phyloP scores from a whole-genome alignment of 2,329 filamentous ascomycete genomes.

The Paramyrothecium sp. region DNA sequence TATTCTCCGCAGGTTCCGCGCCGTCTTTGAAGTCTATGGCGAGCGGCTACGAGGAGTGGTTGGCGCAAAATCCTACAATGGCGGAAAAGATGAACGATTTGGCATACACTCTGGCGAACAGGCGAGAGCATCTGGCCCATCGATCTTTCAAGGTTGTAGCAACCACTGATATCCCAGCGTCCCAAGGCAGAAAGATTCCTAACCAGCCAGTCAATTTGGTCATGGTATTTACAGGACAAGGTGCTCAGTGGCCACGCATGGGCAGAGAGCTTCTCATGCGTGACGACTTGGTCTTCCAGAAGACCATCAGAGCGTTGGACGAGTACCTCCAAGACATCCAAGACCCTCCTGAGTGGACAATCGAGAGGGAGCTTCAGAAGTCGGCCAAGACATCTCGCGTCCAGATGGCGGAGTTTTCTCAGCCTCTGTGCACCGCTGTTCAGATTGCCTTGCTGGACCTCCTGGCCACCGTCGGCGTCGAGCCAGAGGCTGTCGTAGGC shows the following conservation, averaged over 20 bases:
- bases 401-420: conserved; percentile 18
- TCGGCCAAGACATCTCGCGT: not conserved
- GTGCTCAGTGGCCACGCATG: conserved; percentile 27
- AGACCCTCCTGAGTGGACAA: conserved; percentile 2
- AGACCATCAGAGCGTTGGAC: conserved; percentile 15
- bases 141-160: not conserved
- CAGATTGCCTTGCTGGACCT: not conserved
- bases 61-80: no score
- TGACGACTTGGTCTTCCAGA: conserved; percentile 24
- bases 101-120: no score
- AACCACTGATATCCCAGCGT: conserved; percentile 7
- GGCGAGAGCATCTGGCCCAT: no score
- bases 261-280: conserved; percentile 22
- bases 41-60: no score
- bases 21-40: no score
- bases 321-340: not conserved
- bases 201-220: not conserved
- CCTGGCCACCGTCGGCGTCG: not conserved
- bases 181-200: not conserved
- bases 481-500: conserved; percentile 23
- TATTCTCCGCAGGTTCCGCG: not conserved
- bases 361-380: not conserved
- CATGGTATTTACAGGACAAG: conserved; percentile 29
- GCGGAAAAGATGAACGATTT: no score
- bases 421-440: not conserved